Evolutionary conservation across 2,329 filamentous ascomycete species (phyloP).

Genomic region (Colletotrichum scovillei): DNA sequence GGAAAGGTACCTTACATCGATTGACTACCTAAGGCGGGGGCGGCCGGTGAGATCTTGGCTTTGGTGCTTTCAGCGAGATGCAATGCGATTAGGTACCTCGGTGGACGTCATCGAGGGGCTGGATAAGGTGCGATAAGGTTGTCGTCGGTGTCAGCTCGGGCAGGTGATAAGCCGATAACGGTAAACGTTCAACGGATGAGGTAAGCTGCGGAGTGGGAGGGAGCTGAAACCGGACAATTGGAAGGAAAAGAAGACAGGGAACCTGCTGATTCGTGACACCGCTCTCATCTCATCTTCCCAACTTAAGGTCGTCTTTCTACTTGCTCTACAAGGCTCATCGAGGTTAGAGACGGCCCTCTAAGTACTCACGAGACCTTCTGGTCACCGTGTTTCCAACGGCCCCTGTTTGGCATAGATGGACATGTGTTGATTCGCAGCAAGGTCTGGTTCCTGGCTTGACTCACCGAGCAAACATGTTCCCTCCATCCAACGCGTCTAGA

Average conservation of each 20-base stretch:
- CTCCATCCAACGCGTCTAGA: neutral
- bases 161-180: neutral
- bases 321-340: slow-evolving; percentile 9
- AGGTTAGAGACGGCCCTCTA: neutral
- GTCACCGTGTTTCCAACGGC: neutral
- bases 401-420: neutral
- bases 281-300: neutral
- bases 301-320: no score
- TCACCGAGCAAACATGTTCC: neutral
- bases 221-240: slow-evolving; percentile 28
- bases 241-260: neutral
- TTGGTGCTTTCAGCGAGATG: neutral
- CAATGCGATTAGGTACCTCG: neutral
- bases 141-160: neutral
- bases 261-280: neutral
- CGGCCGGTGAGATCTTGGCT: slow-evolving; percentile 21
- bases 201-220: neutral
- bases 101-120: slow-evolving; percentile 12
- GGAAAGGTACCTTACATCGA: neutral
- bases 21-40: neutral
- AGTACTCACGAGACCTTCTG: neutral
- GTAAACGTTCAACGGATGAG: neutral
- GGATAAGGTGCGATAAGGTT: neutral
- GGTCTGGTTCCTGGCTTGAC: neutral
- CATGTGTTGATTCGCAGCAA: neutral